Evolutionary conservation across 192 early-diverging fungal genomes (phyloP), one percentile per base, ranked within the genome.

Genomic region (Chytriomyces sp.): DNA sequence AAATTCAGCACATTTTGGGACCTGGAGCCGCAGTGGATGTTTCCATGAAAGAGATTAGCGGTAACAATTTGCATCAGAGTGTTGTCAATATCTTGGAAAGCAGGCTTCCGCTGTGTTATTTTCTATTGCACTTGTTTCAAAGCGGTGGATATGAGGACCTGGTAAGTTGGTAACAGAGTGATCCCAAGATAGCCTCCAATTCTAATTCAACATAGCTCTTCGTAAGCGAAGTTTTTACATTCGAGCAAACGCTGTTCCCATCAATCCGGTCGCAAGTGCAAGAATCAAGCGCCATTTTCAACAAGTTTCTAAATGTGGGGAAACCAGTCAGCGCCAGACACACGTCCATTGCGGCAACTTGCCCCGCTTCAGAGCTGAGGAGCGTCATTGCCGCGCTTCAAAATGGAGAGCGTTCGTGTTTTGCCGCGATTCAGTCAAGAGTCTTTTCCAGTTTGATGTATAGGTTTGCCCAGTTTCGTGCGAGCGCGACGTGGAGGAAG

Each of bases 21-120:
- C 62, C 62, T 9, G 78, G 61, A 45, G 48, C 57, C 1, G 16
- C 43, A 8, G 11, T 79, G 13, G 78, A 73, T 60, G 53, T 74
- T 16, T 46, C 78, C 1, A 20, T 79, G 20, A 74, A 79, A 64
- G 77, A 79, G 59, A 79, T 79, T 60, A 47, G 8, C 8, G 16
- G 26, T 3, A n/a, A 5, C n/a, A 44, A 48, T 61, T 48, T 64
- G 28, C 64, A 73, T 53, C 43, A 61, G 13, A 57, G 62, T 49
- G 1, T 67, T 79, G 50, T 35, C 65, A 63, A n/a, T 61, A 23
- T 23, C 7, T 53, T 79, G 71, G 69, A 72, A 43, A 47, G 35
- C 35, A 79, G 59, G 26, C 45, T 79, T 20, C 78, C 78, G 3
- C 18, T 79, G 8, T 79, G 78, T 66, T 79, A 79, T 43, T 79